These are phyloP conservation scores for Beauveria bassiana DNA, from an alignment of 2,329 filamentous ascomycete species.

Conservation along the genomic window DNA sequence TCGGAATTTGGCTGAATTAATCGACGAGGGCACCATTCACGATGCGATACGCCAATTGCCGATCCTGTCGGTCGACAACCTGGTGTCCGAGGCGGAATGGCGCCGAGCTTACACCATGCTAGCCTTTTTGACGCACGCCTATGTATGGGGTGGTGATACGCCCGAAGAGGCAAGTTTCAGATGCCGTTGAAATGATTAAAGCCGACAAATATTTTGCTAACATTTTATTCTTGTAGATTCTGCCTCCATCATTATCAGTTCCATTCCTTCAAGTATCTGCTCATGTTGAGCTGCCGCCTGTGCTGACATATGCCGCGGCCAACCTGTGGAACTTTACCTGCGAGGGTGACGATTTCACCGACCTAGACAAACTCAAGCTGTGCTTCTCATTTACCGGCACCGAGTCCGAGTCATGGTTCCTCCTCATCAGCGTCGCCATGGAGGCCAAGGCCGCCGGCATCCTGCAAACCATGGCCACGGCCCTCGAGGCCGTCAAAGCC, in stretches of 20 bases:
- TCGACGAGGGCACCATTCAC: constrained; percentile 58
- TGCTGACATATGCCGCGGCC: constrained; percentile 81
- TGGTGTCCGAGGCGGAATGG: constrained; percentile 66
- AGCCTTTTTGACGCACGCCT: constrained; percentile 73
- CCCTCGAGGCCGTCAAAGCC: constrained; percentile 59
- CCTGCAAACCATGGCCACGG: constrained; percentile 69
- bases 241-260: constrained; percentile 70
- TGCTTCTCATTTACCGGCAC: constrained; percentile 84
- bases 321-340: constrained; percentile 87
- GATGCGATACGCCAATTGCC: constrained; percentile 58
- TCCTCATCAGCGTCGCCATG: constrained; percentile 81
- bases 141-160: constrained; percentile 78
- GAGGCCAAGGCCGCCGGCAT: constrained; percentile 71
- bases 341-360: constrained; percentile 43
- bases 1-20: constrained; percentile 56
- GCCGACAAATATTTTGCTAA: neutral
- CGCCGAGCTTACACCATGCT: constrained; percentile 72
- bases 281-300: constrained; percentile 73
- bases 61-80: constrained; percentile 56
- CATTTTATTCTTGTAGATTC: constrained; percentile 29
- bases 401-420: constrained; percentile 90
- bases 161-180: constrained; percentile 55
- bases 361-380: constrained; percentile 61
- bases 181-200: too few species aligned
- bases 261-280: constrained; percentile 67